phyloP scores from a whole-genome alignment of 2,329 filamentous ascomycete species.

The Phaeosphaeria sp. region DNA sequence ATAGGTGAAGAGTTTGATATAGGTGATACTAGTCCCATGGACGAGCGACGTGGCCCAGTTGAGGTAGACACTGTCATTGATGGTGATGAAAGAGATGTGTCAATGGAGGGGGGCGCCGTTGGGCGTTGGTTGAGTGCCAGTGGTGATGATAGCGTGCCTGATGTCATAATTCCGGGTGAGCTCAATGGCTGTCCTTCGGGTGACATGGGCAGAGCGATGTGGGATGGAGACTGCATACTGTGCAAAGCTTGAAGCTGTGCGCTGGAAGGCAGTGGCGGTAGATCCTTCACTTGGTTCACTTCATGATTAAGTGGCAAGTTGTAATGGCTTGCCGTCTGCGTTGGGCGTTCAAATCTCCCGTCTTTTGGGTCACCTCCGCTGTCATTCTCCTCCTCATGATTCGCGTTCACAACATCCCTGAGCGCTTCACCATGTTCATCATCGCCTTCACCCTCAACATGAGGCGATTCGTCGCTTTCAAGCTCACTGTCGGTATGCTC shows the following conservation, averaged over 20 bases:
- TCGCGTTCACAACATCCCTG: slow-evolving; percentile 37
- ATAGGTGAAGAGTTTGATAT: slow-evolving; percentile 41
- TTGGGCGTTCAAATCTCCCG: slow-evolving; percentile 37
- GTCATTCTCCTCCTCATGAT: slow-evolving; percentile 26
- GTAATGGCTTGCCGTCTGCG: slow-evolving; percentile 39
- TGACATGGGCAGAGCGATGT: slow-evolving; percentile 16
- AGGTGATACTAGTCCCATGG: slow-evolving; percentile 40
- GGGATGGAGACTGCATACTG: slow-evolving; percentile 17
- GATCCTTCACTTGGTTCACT: slow-evolving; percentile 9
- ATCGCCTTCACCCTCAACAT: slow-evolving; percentile 24
- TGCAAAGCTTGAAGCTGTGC: slow-evolving; percentile 22
- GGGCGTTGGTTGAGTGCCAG: slow-evolving; percentile 27
- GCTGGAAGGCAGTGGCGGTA: slow-evolving; percentile 25
- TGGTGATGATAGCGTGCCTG: slow-evolving; percentile 33
- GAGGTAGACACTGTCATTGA: slow-evolving; percentile 24
- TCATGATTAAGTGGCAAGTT: slow-evolving; percentile 35
- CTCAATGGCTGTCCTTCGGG: slow-evolving; percentile 16
- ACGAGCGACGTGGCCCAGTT: slow-evolving; percentile 32
- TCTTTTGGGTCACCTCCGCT: slow-evolving; percentile 19
- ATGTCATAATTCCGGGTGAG: slow-evolving; percentile 30
- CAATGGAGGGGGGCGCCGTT: slow-evolving; percentile 26
- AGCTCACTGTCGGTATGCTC: slow-evolving; percentile 30
- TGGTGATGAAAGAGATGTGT: slow-evolving; percentile 35
- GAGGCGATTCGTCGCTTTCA: slow-evolving; percentile 34
- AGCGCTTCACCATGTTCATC: slow-evolving; percentile 28